These are phyloP conservation scores for Chaetomium fimeti DNA, from an alignment of 495 filamentous ascomycete genomes.

Conservation along the genomic window DNA sequence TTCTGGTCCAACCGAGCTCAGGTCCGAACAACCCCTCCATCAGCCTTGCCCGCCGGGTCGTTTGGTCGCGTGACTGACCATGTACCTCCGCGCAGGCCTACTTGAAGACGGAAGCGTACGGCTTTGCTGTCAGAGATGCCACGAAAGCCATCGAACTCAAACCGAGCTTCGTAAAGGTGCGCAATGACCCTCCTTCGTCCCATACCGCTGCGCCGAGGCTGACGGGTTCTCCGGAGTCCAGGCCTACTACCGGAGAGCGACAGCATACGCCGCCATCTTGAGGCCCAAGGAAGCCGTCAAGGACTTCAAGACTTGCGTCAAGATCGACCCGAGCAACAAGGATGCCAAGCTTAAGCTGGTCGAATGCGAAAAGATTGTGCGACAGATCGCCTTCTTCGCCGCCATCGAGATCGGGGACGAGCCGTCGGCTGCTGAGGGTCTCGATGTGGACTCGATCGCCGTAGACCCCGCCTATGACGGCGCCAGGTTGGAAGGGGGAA, in stretches of 20 bases:
- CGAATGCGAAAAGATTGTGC: slow-evolving; percentile 91
- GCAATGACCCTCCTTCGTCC: neutral
- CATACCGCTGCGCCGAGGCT: neutral
- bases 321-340: slow-evolving; percentile 80
- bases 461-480: slow-evolving; percentile 88
- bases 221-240: slow-evolving; percentile 36
- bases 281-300: slow-evolving; percentile 81
- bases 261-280: slow-evolving; percentile 85
- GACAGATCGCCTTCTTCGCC: slow-evolving; percentile 83
- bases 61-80: slow-evolving; percentile 51
- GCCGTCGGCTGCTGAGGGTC: slow-evolving; percentile 82
- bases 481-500: slow-evolving; percentile 69
- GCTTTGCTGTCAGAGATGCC: slow-evolving; percentile 87
- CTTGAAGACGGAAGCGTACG: slow-evolving; percentile 93
- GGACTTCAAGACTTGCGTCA: slow-evolving; percentile 90
- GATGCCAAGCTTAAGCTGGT: slow-evolving; percentile 85
- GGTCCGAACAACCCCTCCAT: slow-evolving; percentile 50
- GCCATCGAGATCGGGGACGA: slow-evolving; percentile 93
- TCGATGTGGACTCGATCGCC: slow-evolving; percentile 81
- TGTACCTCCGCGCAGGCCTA: slow-evolving; percentile 60
- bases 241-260: slow-evolving; percentile 93
- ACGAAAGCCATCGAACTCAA: slow-evolving; percentile 92
- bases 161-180: slow-evolving; percentile 80
- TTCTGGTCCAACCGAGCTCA: slow-evolving; percentile 95
- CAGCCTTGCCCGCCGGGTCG: neutral